Base-by-base conservation (phyloP, 1,139 yeast genomes). In the Sugiyamaella castrensis region DNA sequence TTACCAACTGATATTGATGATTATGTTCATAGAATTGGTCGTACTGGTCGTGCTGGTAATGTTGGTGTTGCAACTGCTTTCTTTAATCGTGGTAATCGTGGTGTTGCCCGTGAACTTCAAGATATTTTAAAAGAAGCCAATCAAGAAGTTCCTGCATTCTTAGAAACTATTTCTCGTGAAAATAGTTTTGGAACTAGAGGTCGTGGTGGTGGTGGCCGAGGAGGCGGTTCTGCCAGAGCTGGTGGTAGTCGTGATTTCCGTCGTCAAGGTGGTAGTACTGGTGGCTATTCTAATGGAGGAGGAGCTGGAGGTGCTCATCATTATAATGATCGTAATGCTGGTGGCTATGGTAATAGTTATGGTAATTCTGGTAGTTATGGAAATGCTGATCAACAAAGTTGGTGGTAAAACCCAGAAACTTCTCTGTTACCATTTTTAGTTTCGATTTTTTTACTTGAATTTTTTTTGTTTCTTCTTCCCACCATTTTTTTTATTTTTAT, bases 31-130 rank as follows among this genome's bases (percentile, higher is more conserved):
- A 87, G 98, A 79, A 92, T 92, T 69, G 98, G 98, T 80, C 94
- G 98, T 84, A 92, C 98, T 65, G 98, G 98, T 74, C 95, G 98
- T 83, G 98, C 98, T 65, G 98, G 98, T 80, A 92, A 92, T 76
- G 83, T 86, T 58, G 98, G 98, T 85, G 79, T 87, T 65, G 97
- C 98, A 60, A 91, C 97, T 61, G 95, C 98, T 49, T 92, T 92
- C 78, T 88, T 92, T 75, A 92, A 92, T 84, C 86, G 98, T 75
- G 87, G 86, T 70, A 94, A 89, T 81, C 82, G 79, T 69, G 89
- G 89, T 68, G 79, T 92, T 65, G 94, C 82, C 60, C 87, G 88
- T 71, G 97, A 91, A 56, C 75, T 92, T 71, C 71, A 88, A 66
- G 96, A 87, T 53, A 80, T 94, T 64, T 82, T 92, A 66, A 71